These are phyloP conservation scores for Lactarius evosmus DNA, from an alignment of 768 basidiomycete species.

Conservation along the genomic window DNA sequence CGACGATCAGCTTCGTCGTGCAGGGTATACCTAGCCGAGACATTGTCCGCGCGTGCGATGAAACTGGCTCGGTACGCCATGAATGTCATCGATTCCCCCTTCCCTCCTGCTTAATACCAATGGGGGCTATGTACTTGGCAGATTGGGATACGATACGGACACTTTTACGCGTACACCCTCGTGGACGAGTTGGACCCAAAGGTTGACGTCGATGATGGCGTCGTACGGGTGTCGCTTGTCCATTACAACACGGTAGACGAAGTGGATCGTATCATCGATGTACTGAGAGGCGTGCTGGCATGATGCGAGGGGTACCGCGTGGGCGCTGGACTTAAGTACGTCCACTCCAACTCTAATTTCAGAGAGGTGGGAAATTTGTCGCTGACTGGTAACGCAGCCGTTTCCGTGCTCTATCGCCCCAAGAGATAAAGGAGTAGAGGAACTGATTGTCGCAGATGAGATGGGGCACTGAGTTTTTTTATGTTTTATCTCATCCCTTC, in stretches of 20 bases:
- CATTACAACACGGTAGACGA: constrained; percentile 79
- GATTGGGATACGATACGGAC: constrained; percentile 77
- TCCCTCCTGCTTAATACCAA: neutral
- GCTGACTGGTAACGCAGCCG: no score
- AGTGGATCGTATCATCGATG: constrained; percentile 54
- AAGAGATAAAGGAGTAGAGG: no score
- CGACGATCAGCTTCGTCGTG: constrained; percentile 72
- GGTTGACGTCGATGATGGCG: constrained; percentile 58
- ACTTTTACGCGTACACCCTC: constrained; percentile 73
- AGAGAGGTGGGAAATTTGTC: no score
- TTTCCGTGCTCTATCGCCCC: no score
- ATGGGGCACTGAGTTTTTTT: no score
- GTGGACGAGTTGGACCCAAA: constrained; percentile 52
- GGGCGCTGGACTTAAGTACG: no score
- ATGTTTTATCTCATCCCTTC: no score
- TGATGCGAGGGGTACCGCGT: neutral
- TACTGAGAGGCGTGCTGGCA: constrained; percentile 51
- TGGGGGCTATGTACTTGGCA: constrained; percentile 32
- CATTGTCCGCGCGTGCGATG: constrained; percentile 62
- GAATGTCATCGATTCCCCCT: neutral
- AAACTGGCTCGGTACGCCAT: constrained; percentile 54
- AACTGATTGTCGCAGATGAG: no score
- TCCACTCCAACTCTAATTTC: no score
- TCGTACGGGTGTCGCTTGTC: constrained; percentile 71
- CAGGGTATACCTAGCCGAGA: constrained; percentile 58